Base-by-base conservation (phyloP, 2,329 filamentous ascomycete genomes). In the Aotearoamyces nothofagi region DNA sequence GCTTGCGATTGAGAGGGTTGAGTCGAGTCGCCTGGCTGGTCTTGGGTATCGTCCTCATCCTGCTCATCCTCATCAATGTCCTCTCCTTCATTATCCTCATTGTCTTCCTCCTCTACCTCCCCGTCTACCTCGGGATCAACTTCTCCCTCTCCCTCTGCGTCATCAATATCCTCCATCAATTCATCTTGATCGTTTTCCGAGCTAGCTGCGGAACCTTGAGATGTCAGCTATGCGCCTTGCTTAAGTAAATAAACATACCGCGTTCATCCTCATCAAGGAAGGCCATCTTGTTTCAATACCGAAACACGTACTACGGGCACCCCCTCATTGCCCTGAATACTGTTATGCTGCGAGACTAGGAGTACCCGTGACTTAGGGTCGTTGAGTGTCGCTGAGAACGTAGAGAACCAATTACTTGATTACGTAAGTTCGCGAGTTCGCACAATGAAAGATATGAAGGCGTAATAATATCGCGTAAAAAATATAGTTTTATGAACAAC, bases 141-240 rank as follows among this genome's bases (percentile, higher is more conserved):
- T 16, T 48, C 47, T 19, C 35, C 39, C n/a, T 51, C 49, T 12
- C 34, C 39, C 12, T 53, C 50, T n/a, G 46, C 43, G 22, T 52
- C 46, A 22, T 53, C 52, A 14, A 40, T 50, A 41, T 56, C 53
- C 30, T 71, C 65, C 63, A 71, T 70, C 19, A 65, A 54, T 43
- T 72, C 66, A 40, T 73, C 67, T 32, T 58, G 59, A 31, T 69
- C 66, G 39, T 61, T 60, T 17, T 61, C 60, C 13, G 58, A 61
- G 41, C 56, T 58, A 17, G 46, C 55, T 37, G 57, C 59, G 14
- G 53, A 56, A 10, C 39, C 45, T 49, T n/a, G n/a, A n/a, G n/a
- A n/a, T n/a, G n/a, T n/a, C n/a, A n/a, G n/a, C n/a, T n/a, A n/a
- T n/a, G 24, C 14, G 9, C 8, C 14, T 8, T 11, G 9, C 9